phyloP scores from a whole-genome alignment of 495 filamentous ascomycete genomes.

The Amniculicola lignicola region DNA sequence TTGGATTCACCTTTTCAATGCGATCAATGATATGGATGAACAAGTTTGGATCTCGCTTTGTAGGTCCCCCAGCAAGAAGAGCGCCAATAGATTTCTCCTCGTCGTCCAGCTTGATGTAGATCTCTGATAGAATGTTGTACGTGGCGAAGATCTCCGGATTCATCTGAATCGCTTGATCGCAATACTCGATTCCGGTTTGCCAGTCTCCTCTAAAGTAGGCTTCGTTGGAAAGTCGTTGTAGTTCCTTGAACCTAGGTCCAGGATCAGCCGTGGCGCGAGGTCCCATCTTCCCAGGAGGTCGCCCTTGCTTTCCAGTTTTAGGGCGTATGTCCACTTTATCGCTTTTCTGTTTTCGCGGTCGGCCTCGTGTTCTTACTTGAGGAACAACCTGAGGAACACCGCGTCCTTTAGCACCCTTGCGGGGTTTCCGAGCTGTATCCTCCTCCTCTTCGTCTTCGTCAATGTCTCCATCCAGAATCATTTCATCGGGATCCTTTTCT shows the following conservation, averaged over 20 bases:
- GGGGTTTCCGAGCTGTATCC: conserved; percentile 4
- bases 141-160: conserved; percentile 82
- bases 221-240: conserved; percentile 66
- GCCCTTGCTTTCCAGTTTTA: conserved; percentile 2
- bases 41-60: conserved; percentile 61
- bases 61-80: conserved; percentile 67
- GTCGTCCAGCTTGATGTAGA: conserved; percentile 66
- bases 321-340: no score
- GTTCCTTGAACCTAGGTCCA: conserved; percentile 67
- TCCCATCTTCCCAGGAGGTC: conserved; percentile 45
- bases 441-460: conserved; percentile 10
- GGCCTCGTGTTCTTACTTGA: neutral
- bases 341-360: no score
- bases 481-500: conserved; percentile 18
- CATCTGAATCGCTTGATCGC: conserved; percentile 67
- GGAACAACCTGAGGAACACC: neutral
- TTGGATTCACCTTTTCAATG: conserved; percentile 59
- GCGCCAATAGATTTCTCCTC: conserved; percentile 64
- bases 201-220: conserved; percentile 62
- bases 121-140: conserved; percentile 70
- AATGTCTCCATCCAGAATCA: conserved; percentile 12
- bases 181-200: conserved; percentile 59
- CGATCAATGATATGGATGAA: conserved; percentile 70
- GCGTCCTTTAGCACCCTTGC: neutral
- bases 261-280: conserved; percentile 72